Conservation (phyloP, 371 early-diverging fungal species). For the Zychaea mexicana region DNA sequence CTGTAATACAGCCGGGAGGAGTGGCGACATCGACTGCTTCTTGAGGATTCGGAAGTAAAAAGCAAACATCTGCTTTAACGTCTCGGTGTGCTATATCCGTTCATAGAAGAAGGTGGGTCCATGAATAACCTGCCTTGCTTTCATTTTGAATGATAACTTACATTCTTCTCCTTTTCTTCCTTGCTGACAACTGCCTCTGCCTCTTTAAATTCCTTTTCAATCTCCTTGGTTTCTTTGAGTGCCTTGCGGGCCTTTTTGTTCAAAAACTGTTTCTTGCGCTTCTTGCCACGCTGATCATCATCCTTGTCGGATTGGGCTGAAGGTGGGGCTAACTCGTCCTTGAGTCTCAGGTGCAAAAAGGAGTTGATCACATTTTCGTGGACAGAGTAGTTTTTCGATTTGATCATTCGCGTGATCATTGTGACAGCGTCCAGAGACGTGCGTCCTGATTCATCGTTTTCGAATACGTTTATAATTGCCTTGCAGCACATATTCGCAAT, state of each 20-base stretch:
- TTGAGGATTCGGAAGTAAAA: conserved; percentile 94
- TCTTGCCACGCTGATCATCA: conserved; percentile 11
- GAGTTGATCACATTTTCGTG: conserved; percentile 68
- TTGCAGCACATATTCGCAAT: conserved; percentile 75
- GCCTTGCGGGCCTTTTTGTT: conserved; percentile 78
- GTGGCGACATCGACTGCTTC: conserved; percentile 71
- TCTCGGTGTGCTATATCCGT: conserved; percentile 77
- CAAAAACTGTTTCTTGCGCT: conserved; percentile 61
- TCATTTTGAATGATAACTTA: too few species aligned
- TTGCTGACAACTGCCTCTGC: conserved; percentile 80
- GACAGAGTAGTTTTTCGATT: conserved; percentile 77
- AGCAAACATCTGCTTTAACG: conserved; percentile 88
- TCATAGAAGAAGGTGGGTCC: background rate
- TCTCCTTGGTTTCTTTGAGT: conserved; percentile 70
- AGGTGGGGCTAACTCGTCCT: conserved; percentile 69
- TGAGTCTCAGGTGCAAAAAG: conserved; percentile 78
- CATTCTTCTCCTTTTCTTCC: conserved; percentile 72
- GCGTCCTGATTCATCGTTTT: conserved; percentile 85
- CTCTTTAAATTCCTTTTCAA: conserved; percentile 81
- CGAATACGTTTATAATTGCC: conserved; percentile 75
- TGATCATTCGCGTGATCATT: conserved; percentile 82
- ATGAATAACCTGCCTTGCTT: too few species aligned
- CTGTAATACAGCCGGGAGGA: conserved; percentile 87
- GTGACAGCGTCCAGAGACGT: conserved; percentile 84
- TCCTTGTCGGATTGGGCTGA: conserved; percentile 44